Evolutionary conservation across 306 rosid genomes (phyloP).

Genomic region (Purshia tridentata): DNA sequence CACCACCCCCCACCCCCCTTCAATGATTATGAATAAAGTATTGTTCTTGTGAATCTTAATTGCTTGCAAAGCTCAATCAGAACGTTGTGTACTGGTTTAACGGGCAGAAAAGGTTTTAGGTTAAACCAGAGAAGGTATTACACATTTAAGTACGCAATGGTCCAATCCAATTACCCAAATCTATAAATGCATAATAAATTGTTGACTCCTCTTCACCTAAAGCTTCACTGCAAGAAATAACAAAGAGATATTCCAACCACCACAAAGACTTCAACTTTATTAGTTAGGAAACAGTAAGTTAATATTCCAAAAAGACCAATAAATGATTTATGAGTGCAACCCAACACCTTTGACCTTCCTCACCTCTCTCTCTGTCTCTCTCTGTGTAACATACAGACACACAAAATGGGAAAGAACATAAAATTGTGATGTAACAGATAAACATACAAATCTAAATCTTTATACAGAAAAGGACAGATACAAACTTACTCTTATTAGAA

Average conservation of each 20-base stretch:
- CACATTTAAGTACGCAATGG: not conserved
- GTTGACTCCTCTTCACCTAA: not conserved
- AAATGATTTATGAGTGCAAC: not conserved
- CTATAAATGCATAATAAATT: not conserved
- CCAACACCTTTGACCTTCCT: not conserved
- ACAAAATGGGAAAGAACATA: not conserved
- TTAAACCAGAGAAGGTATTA: not conserved
- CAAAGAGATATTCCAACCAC: not conserved
- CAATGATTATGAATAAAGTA: not conserved
- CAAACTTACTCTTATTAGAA: constrained; percentile 1
- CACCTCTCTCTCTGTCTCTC: not conserved
- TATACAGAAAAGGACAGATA: not conserved
- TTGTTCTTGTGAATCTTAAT: not conserved
- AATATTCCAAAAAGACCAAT: not conserved
- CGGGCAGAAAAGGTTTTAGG: not conserved
- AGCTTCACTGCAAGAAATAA: not conserved
- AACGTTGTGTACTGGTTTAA: not conserved
- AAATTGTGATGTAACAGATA: not conserved
- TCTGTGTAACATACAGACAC: not conserved
- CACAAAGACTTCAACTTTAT: not conserved
- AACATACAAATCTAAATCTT: not conserved
- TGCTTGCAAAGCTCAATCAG: not conserved
- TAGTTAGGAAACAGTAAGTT: not conserved
- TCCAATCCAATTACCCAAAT: not conserved
- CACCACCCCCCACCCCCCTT: no score